Base-by-base conservation (phyloP, 2,329 filamentous ascomycete species). In the Ophiocordyceps camponoti-leonardi region DNA sequence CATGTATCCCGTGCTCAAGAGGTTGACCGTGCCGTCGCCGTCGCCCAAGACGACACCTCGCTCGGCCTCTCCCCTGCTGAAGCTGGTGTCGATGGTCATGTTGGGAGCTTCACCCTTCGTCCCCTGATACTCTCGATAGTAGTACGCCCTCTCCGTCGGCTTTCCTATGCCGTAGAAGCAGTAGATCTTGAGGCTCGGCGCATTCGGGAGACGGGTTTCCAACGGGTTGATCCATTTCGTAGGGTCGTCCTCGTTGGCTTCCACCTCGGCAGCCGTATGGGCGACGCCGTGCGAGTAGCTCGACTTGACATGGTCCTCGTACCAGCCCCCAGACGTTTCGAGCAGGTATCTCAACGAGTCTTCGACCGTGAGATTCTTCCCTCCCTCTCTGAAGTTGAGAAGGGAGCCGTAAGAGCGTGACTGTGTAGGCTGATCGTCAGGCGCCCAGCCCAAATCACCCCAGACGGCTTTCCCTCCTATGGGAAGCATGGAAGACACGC, bases 131-230 rank as follows among this genome's bases (percentile, higher is more conserved):
- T 68, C 58, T 31, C 83, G 81, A 64, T 96, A 98, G 61, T 85
- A 96, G 61, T 96, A 98, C 16, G 80, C 80, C 46, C 90, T 77
- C 63, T 98, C 90, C 0, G 90, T 96, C 4, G 85, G 82, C 60
- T 96, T 98, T 3, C 90, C 90, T 5, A 94, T 79, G 20, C 84
- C 92, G 59, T 98, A 96, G 67, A 98, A 96, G 65, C 92, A 96
- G 64, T 88, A 96, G 13, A 98, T 86, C 60, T 94, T 95, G 57
- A 98, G 68, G 56, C 78, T 85, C 0, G 92, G 90, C 1, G 90
- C 90, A 19, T 86, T 71, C 0, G 92, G 92, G 0, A 96, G 70
- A 2, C 90, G 76, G 0, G 86, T 84, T 60, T 96, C 90, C 1
- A 96, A 75, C 0, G 92, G 92, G 57, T 98, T 98, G 49, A 94